These are phyloP conservation scores for Populus alba DNA, from an alignment of 345 rosid genomes.

Conservation along the genomic window DNA sequence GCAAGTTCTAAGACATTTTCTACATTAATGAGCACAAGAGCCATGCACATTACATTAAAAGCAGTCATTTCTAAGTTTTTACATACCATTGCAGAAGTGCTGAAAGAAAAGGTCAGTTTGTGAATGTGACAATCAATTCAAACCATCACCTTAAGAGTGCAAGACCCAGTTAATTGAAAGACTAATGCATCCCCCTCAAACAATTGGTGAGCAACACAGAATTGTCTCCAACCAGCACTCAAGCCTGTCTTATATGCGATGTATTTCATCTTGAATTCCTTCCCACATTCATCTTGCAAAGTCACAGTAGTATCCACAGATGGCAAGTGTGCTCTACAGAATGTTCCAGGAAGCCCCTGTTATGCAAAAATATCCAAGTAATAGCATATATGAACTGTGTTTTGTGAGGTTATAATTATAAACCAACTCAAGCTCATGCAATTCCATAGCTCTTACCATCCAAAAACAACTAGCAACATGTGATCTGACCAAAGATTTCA, in stretches of 20 bases:
- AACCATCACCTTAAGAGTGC: conserved; percentile 61
- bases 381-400: neutral
- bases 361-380: neutral
- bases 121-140: conserved; percentile 1
- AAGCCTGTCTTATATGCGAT: conserved; percentile 68
- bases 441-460: conserved; percentile 44
- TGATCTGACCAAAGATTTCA: conserved; percentile 60
- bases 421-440: neutral
- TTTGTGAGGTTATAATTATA: neutral
- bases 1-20: neutral
- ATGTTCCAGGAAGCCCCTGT: conserved; percentile 79
- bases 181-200: conserved; percentile 76
- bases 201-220: conserved; percentile 62
- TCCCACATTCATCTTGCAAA: conserved; percentile 63
- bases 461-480: conserved; percentile 69
- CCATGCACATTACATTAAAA: neutral
- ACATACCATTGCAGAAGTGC: neutral
- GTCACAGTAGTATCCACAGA: conserved; percentile 42
- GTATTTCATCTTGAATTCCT: conserved; percentile 47
- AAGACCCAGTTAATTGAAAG: conserved; percentile 61
- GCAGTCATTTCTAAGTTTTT: neutral
- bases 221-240: conserved; percentile 94
- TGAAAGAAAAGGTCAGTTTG: neutral
- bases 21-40: neutral
- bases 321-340: conserved; percentile 59